Evolutionary conservation across 2,329 filamentous ascomycete species (phyloP).

Genomic region (Aspergillus niger): DNA sequence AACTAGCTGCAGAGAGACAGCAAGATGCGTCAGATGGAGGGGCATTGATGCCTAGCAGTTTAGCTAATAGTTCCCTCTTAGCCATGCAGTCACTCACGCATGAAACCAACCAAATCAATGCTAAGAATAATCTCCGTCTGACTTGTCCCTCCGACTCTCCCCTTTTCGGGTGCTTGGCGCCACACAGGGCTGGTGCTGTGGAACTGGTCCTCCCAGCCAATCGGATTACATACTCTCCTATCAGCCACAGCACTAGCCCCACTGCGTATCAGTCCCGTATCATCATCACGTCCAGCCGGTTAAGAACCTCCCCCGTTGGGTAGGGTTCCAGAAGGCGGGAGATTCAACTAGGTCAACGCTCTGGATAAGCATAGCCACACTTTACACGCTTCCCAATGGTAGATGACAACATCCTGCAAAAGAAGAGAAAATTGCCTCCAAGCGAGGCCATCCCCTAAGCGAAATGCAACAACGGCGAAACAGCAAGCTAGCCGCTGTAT

Average conservation of each 20-base stretch:
- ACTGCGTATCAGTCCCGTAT: background rate
- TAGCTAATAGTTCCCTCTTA: too few species aligned
- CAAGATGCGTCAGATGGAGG: too few species aligned
- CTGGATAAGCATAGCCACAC: background rate
- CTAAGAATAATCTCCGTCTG: conserved; percentile 1
- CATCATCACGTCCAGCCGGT: background rate
- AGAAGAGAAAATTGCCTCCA: too few species aligned
- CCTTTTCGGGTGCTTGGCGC: conserved; percentile 4
- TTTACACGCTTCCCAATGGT: too few species aligned
- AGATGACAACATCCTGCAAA: background rate
- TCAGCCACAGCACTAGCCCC: background rate
- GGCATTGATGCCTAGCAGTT: too few species aligned
- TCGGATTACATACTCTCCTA: background rate
- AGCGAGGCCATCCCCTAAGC: background rate
- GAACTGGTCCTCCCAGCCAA: background rate
- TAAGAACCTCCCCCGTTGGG: background rate
- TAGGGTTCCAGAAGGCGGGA: background rate
- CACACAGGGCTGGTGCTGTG: conserved; percentile 10
- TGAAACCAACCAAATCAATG: background rate
- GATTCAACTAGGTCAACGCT: too few species aligned
- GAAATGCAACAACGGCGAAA: background rate
- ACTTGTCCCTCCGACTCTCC: conserved; percentile 1
- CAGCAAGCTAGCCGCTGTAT: background rate
- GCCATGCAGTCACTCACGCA: too few species aligned
- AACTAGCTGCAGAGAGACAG: too few species aligned